A percentile compares a stretch with the other conserved stretches of the same genome.
phyloP scores from a whole-genome alignment of 2,329 filamentous ascomycete genomes.

The Diplodia scrobiculata region DNA sequence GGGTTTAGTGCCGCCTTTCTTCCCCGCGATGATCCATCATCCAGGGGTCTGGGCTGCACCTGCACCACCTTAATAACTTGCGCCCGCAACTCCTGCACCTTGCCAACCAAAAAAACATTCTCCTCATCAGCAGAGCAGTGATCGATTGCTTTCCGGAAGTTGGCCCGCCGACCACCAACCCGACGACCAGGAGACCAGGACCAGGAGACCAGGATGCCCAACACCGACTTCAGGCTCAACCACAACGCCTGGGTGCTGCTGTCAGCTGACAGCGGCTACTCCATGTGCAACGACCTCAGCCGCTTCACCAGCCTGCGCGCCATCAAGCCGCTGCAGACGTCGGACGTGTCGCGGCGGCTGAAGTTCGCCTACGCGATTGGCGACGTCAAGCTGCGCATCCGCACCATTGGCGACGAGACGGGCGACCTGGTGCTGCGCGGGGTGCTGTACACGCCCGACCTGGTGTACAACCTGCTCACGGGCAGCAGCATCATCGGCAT shows the following conservation, averaged over 20 bases:
- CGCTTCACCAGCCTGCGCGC: conserved; percentile 12
- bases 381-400: conserved; percentile 5
- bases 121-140: neutral
- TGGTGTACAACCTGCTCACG: conserved; percentile 18
- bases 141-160: neutral
- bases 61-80: neutral
- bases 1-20: neutral
- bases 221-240: conserved; percentile 15
- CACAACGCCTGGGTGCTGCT: conserved; percentile 24
- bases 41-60: conserved; percentile 11
- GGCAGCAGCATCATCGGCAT: conserved; percentile 20
- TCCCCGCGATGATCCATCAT: neutral
- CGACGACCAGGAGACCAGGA: no score
- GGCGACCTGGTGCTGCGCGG: conserved; percentile 14
- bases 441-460: conserved; percentile 16
- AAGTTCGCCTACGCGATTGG: conserved; percentile 24
- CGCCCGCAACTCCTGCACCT: neutral
- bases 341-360: conserved; percentile 11
- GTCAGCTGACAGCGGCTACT: conserved; percentile 20
- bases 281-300: conserved; percentile 26
- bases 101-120: neutral
- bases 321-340: conserved; percentile 25
- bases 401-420: conserved; percentile 2
- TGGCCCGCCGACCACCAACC: neutral
- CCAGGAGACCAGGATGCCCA: neutral